Base-by-base conservation (phyloP, 176 grass and related monocot species). In the Elymus sibiricus region DNA sequence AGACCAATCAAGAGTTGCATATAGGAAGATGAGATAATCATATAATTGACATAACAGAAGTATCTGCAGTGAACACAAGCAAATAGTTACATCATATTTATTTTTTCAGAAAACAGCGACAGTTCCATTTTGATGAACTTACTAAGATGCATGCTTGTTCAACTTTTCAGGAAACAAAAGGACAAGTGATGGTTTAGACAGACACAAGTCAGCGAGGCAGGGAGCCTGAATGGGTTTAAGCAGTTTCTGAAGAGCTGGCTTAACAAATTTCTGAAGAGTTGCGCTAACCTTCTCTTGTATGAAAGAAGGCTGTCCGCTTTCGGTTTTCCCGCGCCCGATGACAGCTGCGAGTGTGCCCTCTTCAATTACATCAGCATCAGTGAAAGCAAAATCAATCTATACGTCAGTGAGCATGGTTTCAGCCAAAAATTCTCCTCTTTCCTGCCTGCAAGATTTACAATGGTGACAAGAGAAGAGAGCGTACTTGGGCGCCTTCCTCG, bases 321-420 rank as follows among this genome's bases (percentile, higher is more conserved):
- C 93, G 3, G 74, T 89, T 82, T 87, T 97, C 22, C 85, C 76
- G 19, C 92, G 95, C 16, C 93, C 95, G 34, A 98, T 90, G 76
- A 98, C 61, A 10, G 93, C 87, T 8, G 79, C 78, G 34, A 98
- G 72, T 11, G 95, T 92, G 49, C 88, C 86, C 86, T 98, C 88
- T 72, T 95, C 91, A 53, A 98, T 94, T 51, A 78, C 44, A 87
- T 98, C 87, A 73, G 93, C 91, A 78, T 95, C 95, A 86, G 89
- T 82, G 87, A 98, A 98, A 70, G 91, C 95, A 94, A 98, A 94
- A 86, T 98, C 90, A 84, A 95, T 94, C 93, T 95, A 82, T 59
- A 92, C 6, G 21, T 74, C 59, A 90, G 40, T 64, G 77, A 92
- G 29, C 72, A 87, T 34, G 12, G 76, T 83, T 88, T 89, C 61